A percentile compares a stretch with the other conserved stretches of the same genome.
Evolutionary conservation across 192 early-diverging fungal species (phyloP).

Genomic region (Rhizoclosmatium sp.): DNA sequence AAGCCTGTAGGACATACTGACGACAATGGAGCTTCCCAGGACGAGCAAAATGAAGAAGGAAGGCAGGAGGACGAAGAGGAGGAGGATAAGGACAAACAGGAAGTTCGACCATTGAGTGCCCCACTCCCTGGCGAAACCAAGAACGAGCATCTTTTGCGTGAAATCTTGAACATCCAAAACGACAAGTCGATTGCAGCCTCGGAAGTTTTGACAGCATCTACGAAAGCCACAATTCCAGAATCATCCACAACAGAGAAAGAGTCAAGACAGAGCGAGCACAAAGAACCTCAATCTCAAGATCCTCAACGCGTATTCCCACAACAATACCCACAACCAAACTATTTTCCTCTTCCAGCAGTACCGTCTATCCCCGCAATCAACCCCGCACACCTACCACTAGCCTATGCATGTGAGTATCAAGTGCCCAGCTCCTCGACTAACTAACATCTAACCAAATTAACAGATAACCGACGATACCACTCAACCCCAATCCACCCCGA

Average conservation of each 20-base stretch:
- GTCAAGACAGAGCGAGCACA: neutral
- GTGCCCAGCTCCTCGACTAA: too few relatives aligned
- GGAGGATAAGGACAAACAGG: neutral
- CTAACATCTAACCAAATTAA: too few relatives aligned
- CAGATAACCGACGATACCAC: conserved; percentile 25
- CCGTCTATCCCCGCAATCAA: neutral
- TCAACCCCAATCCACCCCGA: conserved; percentile 32
- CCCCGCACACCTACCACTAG: conserved; percentile 14
- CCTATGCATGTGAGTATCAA: neutral
- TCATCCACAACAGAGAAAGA: neutral
- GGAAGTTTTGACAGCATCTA: neutral
- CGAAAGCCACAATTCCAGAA: too few relatives aligned
- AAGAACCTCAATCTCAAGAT: neutral
- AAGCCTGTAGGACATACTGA: neutral
- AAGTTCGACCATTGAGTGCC: neutral
- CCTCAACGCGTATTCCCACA: neutral
- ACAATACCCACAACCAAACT: neutral
- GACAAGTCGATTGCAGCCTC: neutral
- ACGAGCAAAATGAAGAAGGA: neutral
- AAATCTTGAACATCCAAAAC: neutral
- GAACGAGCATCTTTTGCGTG: neutral
- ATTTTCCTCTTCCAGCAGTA: neutral
- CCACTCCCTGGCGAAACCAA: conserved; percentile 2
- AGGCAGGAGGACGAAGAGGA: neutral
- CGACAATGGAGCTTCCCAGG: neutral